Conservation (phyloP, 495 filamentous ascomycete genomes). For the Parachaetomium inaequale region DNA sequence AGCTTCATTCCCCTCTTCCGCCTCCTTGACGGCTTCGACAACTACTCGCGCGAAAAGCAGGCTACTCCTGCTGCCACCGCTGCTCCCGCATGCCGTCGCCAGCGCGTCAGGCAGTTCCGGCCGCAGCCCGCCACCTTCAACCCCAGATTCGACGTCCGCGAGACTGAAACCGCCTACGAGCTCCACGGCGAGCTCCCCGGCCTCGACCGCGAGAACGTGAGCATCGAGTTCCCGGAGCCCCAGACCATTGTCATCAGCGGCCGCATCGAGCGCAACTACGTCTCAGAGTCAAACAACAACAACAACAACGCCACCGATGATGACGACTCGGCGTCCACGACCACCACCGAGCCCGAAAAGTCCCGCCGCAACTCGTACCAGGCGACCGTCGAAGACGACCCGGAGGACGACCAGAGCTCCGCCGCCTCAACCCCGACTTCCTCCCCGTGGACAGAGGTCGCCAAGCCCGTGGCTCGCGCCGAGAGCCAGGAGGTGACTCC, state of each 20-base stretch:
- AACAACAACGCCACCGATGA: not conserved
- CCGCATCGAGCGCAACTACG: slow-evolving; percentile 56
- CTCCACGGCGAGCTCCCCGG: slow-evolving; percentile 89
- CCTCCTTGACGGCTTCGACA: slow-evolving; percentile 71
- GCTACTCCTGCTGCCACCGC: not conserved
- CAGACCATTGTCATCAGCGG: slow-evolving; percentile 74
- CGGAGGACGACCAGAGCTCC: slow-evolving; percentile 17
- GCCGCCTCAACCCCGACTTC: not conserved
- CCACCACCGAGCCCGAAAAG: slow-evolving; percentile 27
- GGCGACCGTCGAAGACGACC: slow-evolving; percentile 32
- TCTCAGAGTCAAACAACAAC: slow-evolving; percentile 30
- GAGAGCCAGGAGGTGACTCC: slow-evolving; percentile 20
- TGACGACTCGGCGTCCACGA: not conserved
- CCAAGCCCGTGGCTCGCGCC: slow-evolving; percentile 16
- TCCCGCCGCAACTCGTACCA: slow-evolving; percentile 41
- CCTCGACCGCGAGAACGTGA: slow-evolving; percentile 68
- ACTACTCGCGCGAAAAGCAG: slow-evolving; percentile 41
- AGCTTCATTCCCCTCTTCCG: slow-evolving; percentile 68
- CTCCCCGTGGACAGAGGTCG: slow-evolving; percentile 5
- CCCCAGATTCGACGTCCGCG: slow-evolving; percentile 71
- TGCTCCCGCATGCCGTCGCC: not conserved
- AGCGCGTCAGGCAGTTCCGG: slow-evolving; percentile 21
- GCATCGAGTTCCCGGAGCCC: slow-evolving; percentile 79
- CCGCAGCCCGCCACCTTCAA: slow-evolving; percentile 28
- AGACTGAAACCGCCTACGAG: slow-evolving; percentile 64